phyloP scores from a whole-genome alignment of 108 stramenopile genomes.

The Cyclotella baltica region DNA sequence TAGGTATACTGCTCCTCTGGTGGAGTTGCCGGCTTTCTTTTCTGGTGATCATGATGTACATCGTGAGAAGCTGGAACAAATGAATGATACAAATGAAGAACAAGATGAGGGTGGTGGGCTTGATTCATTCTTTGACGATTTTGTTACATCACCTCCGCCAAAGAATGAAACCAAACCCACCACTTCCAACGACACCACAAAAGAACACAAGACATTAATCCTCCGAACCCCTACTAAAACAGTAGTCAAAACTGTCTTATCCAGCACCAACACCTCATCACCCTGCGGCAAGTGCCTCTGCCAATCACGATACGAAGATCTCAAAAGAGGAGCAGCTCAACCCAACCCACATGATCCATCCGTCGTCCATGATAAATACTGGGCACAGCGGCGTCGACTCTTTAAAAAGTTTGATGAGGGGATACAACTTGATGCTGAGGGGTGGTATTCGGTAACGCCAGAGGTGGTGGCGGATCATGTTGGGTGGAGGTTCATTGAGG shows the following conservation, averaged over 20 bases:
- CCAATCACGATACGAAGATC: slow-evolving; percentile 35
- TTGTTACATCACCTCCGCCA: slow-evolving; percentile 24
- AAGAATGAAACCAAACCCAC: background rate
- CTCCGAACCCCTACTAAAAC: slow-evolving; percentile 51
- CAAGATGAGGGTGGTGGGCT: slow-evolving; percentile 25
- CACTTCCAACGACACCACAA: background rate
- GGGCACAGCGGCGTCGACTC: slow-evolving; percentile 92
- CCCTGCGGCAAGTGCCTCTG: slow-evolving; percentile 40
- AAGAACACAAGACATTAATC: slow-evolving; percentile 29
- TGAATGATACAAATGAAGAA: background rate
- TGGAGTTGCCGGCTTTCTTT: slow-evolving; percentile 47
- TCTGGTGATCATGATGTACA: background rate
- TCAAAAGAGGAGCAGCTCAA: slow-evolving; percentile 28
- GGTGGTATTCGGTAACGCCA: slow-evolving; percentile 98
- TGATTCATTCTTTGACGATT: slow-evolving; percentile 57
- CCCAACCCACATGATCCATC: slow-evolving; percentile 76
- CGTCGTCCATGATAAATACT: slow-evolving; percentile 92
- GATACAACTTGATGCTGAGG: slow-evolving; percentile 90
- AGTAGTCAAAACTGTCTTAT: slow-evolving; percentile 40
- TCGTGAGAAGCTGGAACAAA: background rate
- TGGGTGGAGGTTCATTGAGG: slow-evolving; percentile 69
- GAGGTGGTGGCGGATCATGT: slow-evolving; percentile 94
- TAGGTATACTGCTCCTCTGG: slow-evolving; percentile 35
- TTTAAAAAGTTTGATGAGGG: slow-evolving; percentile 94
- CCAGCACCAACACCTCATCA: background rate